Evolutionary conservation across 1,139 yeast genomes (phyloP).

Genomic region (Kurtzmaniella natalensis): DNA sequence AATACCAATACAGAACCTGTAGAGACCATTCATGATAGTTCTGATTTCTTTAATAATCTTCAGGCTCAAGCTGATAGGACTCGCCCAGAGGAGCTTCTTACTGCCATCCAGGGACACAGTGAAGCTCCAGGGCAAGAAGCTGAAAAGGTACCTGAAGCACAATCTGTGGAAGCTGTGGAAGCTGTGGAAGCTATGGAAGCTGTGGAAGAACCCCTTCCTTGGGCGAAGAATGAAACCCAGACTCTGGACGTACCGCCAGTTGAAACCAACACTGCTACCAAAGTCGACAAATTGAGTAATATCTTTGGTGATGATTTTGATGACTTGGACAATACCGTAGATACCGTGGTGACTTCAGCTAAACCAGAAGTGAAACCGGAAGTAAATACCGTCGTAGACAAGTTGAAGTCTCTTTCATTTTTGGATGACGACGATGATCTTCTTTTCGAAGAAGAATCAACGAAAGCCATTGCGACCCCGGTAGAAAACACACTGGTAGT

Average conservation of each 20-base stretch:
- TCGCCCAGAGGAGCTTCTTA: constrained; percentile 1
- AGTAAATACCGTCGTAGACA: constrained; percentile 2
- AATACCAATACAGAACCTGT: no score
- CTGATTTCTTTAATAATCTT: no score
- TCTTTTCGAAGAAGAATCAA: constrained; percentile 2
- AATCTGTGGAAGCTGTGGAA: constrained; percentile 5
- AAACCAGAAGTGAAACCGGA: not conserved
- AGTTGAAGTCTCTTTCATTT: constrained; percentile 6
- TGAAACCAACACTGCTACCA: no score
- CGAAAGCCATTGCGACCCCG: no score
- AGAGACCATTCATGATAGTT: no score
- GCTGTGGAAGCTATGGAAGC: no score
- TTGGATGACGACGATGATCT: constrained; percentile 9
- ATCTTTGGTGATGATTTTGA: constrained; percentile 12
- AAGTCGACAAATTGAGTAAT: constrained; percentile 11
- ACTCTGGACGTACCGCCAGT: no score
- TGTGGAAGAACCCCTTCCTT: constrained; percentile 7
- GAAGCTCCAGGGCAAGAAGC: not conserved
- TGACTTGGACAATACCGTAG: constrained; percentile 8
- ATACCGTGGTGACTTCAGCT: no score
- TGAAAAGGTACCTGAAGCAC: not conserved
- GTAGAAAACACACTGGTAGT: no score
- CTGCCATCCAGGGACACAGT: no score
- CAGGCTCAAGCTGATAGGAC: no score
- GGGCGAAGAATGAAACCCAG: no score